phyloP scores from a whole-genome alignment of 805 yeast genomes.

The Teunomyces cretensis region DNA sequence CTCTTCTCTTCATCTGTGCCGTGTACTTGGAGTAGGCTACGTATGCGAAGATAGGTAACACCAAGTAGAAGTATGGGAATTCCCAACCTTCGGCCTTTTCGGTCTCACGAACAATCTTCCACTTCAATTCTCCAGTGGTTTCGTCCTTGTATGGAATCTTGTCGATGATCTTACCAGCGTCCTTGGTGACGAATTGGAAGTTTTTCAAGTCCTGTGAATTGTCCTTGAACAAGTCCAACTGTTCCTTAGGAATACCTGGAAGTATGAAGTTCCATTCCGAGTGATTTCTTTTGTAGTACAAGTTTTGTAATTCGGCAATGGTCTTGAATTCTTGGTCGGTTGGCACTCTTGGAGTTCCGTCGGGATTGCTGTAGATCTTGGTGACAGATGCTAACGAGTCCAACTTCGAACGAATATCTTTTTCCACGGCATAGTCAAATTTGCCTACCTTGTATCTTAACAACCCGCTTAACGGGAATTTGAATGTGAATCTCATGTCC shows the following conservation, averaged over 20 bases:
- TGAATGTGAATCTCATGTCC: slow-evolving; percentile 42
- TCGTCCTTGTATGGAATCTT: slow-evolving; percentile 83
- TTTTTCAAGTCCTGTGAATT: slow-evolving; percentile 61
- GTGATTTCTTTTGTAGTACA: slow-evolving; percentile 57
- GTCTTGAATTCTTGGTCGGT: slow-evolving; percentile 68
- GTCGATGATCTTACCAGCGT: slow-evolving; percentile 64
- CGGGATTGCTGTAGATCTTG: slow-evolving; percentile 68
- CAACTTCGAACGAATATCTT: slow-evolving; percentile 60
- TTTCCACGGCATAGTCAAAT: slow-evolving; percentile 52
- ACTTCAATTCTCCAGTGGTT: slow-evolving; percentile 71
- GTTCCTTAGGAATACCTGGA: slow-evolving; percentile 51
- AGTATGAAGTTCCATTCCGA: slow-evolving; percentile 46
- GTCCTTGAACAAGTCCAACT: slow-evolving; percentile 54
- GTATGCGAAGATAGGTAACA: slow-evolving; percentile 67
- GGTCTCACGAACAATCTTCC: slow-evolving; percentile 74
- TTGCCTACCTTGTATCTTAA: slow-evolving; percentile 38
- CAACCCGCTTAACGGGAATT: slow-evolving; percentile 38
- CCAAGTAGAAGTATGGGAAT: slow-evolving; percentile 64
- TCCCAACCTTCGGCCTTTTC: slow-evolving; percentile 86
- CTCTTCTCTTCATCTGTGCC: slow-evolving; percentile 41
- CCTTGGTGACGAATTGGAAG: slow-evolving; percentile 51
- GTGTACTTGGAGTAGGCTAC: slow-evolving; percentile 51
- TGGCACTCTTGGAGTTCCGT: slow-evolving; percentile 72
- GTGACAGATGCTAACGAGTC: slow-evolving; percentile 64
- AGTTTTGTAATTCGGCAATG: slow-evolving; percentile 66